Conservation (phyloP, 2,329 filamentous ascomycete genomes). For the Ceratocystis papillata region DNA sequence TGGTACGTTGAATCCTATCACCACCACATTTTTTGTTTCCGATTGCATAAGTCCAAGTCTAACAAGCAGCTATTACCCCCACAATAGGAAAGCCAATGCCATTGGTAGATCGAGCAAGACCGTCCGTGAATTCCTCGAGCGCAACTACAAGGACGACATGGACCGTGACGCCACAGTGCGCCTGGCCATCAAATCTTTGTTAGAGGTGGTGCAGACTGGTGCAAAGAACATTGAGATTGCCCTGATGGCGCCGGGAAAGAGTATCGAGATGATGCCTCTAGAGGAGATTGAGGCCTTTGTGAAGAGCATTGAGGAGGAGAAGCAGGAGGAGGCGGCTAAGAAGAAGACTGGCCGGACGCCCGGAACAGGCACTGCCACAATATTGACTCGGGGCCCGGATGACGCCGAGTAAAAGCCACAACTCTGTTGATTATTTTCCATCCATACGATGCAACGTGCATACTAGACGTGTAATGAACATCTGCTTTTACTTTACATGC, state of each 20-base stretch:
- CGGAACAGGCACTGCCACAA: conserved; percentile 59
- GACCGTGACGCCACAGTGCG: conserved; percentile 92
- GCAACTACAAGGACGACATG: conserved; percentile 98
- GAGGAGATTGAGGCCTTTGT: conserved; percentile 97
- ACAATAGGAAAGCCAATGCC: conserved; percentile 90
- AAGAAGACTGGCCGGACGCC: conserved; percentile 76
- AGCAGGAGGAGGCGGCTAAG: conserved; percentile 95
- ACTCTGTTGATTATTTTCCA: background rate
- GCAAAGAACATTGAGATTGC: conserved; percentile 99
- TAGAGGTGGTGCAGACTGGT: conserved; percentile 96
- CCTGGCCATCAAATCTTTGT: conserved; percentile 91
- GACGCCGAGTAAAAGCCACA: conserved; percentile 26
- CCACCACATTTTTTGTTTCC: background rate
- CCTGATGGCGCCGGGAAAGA: conserved; percentile 87
- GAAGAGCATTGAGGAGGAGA: conserved; percentile 98
- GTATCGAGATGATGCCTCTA: conserved; percentile 83
- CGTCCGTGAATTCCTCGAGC: conserved; percentile 93
- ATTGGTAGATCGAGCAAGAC: conserved; percentile 98
- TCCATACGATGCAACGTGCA: conserved; percentile 26
- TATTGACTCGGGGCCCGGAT: conserved; percentile 54
- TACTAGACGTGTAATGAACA: conserved; percentile 23
- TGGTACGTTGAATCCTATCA: conserved; percentile 51
- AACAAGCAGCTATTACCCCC: background rate
- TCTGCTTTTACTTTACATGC: conserved; percentile 2
- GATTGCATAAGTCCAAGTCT: background rate